Evolutionary conservation across 192 early-diverging fungal genomes (phyloP).

Genomic region (Umbelopsis sp.): DNA sequence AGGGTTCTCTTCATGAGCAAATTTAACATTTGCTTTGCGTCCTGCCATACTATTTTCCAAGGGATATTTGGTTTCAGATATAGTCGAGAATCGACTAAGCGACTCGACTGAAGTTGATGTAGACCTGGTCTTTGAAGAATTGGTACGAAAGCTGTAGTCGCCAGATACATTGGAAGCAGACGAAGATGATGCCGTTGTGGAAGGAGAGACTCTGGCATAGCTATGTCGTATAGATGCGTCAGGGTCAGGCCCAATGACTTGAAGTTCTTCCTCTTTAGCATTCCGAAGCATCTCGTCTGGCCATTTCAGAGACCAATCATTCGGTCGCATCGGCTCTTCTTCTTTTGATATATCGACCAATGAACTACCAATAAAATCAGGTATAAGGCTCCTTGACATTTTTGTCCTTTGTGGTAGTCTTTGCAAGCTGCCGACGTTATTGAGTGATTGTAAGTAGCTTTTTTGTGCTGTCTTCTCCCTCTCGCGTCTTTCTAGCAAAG

Average conservation of each 20-base stretch:
- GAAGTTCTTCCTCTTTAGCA: background rate
- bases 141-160: background rate
- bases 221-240: background rate
- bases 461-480: background rate
- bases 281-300: background rate
- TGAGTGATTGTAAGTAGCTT: background rate
- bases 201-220: background rate
- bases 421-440: no score
- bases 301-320: background rate
- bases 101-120: background rate
- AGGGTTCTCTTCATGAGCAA: background rate
- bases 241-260: background rate
- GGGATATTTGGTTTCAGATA: background rate
- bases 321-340: background rate
- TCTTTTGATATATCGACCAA: background rate
- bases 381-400: background rate
- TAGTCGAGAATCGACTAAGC: background rate
- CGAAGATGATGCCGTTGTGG: background rate
- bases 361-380: conserved; percentile 4
- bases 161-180: conserved; percentile 8
- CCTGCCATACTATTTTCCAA: background rate
- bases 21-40: background rate
- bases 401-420: background rate
- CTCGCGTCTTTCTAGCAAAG: background rate
- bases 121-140: background rate